Evolutionary conservation across 768 basidiomycete species (phyloP), one percentile per base, ranked within the genome.

Genomic region (Cyclocybe aegerita): DNA sequence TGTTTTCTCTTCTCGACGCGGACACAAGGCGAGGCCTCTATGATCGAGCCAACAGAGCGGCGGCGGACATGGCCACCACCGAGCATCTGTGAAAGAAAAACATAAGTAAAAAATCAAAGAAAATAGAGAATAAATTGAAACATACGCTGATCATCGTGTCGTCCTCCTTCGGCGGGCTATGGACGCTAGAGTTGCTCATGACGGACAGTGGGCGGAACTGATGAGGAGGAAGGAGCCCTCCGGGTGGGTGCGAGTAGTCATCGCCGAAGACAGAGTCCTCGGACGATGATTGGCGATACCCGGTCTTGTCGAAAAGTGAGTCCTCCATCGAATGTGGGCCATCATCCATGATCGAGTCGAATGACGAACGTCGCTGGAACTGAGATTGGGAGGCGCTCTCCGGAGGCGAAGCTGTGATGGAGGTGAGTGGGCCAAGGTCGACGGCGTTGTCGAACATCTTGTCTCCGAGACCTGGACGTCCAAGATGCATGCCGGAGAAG

Each of bases 111-210:
- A 41, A 38, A 23, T 23, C 35, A 44, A 14, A 12, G 39, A 15
- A 41, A 16, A 29, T 43, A 37, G 30, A 66, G 7, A 31, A 11
- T 3, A 36, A 29, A 40, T 15, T 16, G 40, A 32, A 15, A 69
- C 83, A 61, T 65, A 89, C 87, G 35, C 79, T 81, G 41, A 91
- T 85, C 88, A 90, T 89, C 0, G 90, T 91, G 56, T 91, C 89
- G 51, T 90, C 86, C 23, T 90, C 88, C 54, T 74, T 76, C 39
- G 67, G 65, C 0, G 83, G 77, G 51, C 79, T 81, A 37, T 81
- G 77, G 3, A 67, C 63, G 29, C 70, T 72, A 50, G 68, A 51
- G 33, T 79, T 68, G 58, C 86, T 90, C 46, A 83, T 59, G 33
- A 83, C 70, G 0, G 89, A 90, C 29, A 88, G 57, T 0, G 87